Evolutionary conservation across 768 basidiomycete species (phyloP).

Genomic region (Amanita pseudoporphyria): DNA sequence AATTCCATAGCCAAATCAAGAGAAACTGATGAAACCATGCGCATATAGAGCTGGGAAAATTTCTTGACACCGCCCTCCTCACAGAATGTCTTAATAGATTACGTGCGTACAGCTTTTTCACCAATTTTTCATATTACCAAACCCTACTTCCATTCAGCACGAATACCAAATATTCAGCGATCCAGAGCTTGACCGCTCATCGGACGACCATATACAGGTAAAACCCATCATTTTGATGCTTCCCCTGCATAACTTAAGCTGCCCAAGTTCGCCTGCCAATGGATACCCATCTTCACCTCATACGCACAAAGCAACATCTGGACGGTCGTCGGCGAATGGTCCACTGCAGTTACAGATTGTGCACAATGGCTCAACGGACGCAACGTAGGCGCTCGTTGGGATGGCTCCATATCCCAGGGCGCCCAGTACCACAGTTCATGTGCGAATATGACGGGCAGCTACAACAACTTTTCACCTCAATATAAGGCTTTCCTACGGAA

Average conservation of each 20-base stretch:
- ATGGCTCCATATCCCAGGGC: conserved; percentile 35
- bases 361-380: conserved; percentile 75
- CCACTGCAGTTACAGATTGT: conserved; percentile 65
- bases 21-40: not conserved
- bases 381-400: conserved; percentile 62
- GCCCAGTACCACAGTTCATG: conserved; percentile 51
- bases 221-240: conserved; percentile 11
- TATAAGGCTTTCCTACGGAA: conserved; percentile 57
- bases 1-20: not conserved
- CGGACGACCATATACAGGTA: conserved; percentile 48
- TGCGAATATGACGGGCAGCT: conserved; percentile 50
- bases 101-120: conserved; percentile 26
- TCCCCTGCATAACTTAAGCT: not conserved
- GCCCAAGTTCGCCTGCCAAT: conserved; percentile 43
- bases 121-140: not conserved
- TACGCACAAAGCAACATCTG: conserved; percentile 51
- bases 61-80: conserved; percentile 46
- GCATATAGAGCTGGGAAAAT: conserved; percentile 41
- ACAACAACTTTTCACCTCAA: conserved; percentile 42
- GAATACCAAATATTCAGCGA: conserved; percentile 69
- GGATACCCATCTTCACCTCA: conserved; percentile 30
- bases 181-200: conserved; percentile 40
- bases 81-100: conserved; percentile 59
- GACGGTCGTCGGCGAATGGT: conserved; percentile 79
- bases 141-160: conserved; percentile 31